Percentiles rank a stretch among this genome's conserved stretches.
Evolutionary conservation across 208 protist genomes (phyloP).

Genomic region (Leishmania guyanensis): DNA sequence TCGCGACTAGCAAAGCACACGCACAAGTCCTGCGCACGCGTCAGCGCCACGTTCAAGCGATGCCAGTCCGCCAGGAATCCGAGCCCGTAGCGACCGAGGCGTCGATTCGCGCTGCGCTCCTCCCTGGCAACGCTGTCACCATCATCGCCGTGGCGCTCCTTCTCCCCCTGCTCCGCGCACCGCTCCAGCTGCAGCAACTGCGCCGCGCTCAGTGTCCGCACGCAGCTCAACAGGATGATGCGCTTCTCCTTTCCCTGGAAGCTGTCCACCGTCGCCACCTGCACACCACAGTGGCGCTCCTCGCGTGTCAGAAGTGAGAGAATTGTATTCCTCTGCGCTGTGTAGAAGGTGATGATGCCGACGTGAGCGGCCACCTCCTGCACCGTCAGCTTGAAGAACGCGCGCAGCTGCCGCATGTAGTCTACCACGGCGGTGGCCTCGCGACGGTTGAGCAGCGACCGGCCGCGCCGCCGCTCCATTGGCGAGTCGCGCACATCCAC

Average conservation of each 20-base stretch:
- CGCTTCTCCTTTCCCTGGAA: conserved; percentile 95
- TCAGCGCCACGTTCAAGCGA: conserved; percentile 94
- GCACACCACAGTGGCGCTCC: conserved; percentile 60
- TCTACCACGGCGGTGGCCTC: conserved; percentile 69
- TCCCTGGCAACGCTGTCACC: neutral
- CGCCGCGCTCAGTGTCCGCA: conserved; percentile 52
- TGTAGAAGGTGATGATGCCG: conserved; percentile 90
- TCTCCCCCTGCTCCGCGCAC: conserved; percentile 22
- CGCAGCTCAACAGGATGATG: conserved; percentile 92
- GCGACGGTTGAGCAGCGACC: conserved; percentile 44
- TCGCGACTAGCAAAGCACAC: conserved; percentile 65
- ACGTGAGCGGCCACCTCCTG: conserved; percentile 52
- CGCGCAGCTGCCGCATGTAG: conserved; percentile 73
- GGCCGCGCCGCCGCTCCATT: conserved; percentile 52
- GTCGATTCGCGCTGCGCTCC: conserved; percentile 23
- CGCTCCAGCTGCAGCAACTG: conserved; percentile 23
- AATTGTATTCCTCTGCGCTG: conserved; percentile 65
- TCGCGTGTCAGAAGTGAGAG: conserved; percentile 40
- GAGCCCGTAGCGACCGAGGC: conserved; percentile 36
- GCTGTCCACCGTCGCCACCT: conserved; percentile 92
- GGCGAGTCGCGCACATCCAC: conserved; percentile 51
- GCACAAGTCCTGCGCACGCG: conserved; percentile 85
- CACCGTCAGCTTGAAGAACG: conserved; percentile 46
- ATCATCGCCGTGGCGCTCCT: conserved; percentile 20
- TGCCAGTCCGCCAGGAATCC: conserved; percentile 91